These are phyloP conservation scores for Fusarium newnesense DNA, from an alignment of 2,329 filamentous ascomycete genomes.

Conservation along the genomic window DNA sequence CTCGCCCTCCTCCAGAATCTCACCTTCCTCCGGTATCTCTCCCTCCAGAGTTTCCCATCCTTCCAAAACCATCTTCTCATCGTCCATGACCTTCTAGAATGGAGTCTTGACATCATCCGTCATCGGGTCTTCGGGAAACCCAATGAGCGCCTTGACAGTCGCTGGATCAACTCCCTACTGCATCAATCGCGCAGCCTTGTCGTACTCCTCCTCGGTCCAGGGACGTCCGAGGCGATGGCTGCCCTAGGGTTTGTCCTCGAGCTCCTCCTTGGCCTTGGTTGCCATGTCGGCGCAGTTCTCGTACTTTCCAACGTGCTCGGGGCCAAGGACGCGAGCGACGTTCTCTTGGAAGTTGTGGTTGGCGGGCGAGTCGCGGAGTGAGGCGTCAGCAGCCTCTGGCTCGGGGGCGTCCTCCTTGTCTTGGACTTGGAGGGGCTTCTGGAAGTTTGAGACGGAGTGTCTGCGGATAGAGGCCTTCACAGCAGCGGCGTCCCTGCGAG, in stretches of 20 bases:
- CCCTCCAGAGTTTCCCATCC: background rate
- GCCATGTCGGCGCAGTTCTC: background rate
- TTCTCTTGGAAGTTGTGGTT: background rate
- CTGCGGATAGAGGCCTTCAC: background rate
- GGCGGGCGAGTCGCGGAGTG: background rate
- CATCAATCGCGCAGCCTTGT: background rate
- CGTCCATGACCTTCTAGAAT: background rate
- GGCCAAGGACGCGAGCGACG: background rate
- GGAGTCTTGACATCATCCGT: background rate
- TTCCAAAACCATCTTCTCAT: background rate
- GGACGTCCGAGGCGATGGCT: background rate
- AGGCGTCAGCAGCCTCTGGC: background rate
- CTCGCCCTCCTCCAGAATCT: background rate
- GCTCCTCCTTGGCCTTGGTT: background rate
- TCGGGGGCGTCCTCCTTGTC: background rate
- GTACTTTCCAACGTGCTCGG: background rate
- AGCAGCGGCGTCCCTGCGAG: background rate
- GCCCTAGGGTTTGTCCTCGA: background rate
- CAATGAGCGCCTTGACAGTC: background rate
- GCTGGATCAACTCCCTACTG: background rate
- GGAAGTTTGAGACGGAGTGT: background rate
- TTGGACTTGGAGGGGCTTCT: background rate
- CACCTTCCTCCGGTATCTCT: background rate
- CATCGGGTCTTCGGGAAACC: background rate
- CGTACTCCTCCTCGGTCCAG: background rate